These are phyloP conservation scores for Barnettozyma sp. DNA, from an alignment of 805 yeast genomes.

Conservation along the genomic window DNA sequence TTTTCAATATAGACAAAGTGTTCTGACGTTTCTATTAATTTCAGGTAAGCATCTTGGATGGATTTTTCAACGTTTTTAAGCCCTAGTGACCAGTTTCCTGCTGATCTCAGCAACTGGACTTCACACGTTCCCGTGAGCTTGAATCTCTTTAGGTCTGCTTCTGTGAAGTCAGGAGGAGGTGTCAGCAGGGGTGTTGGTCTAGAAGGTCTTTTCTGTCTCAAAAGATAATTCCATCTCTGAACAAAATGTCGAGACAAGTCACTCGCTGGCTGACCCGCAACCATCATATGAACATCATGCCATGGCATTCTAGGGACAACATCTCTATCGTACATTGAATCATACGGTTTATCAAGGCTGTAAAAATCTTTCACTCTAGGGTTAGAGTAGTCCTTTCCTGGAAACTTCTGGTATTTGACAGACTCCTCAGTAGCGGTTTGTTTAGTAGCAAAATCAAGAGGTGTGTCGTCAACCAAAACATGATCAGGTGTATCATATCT, in stretches of 20 bases:
- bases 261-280: constrained; percentile 90
- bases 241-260: constrained; percentile 92
- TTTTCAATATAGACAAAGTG: constrained; percentile 93
- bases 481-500: constrained; percentile 97
- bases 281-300: constrained; percentile 98
- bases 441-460: constrained; percentile 28
- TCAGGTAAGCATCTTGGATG: constrained; percentile 87
- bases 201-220: constrained; percentile 92
- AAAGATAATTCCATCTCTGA: constrained; percentile 92
- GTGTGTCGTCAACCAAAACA: constrained; percentile 70
- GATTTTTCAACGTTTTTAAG: constrained; percentile 78
- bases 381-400: constrained; percentile 96
- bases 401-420: constrained; percentile 55
- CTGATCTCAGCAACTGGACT: constrained; percentile 80
- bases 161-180: constrained; percentile 85
- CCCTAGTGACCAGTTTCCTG: constrained; percentile 92
- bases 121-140: constrained; percentile 81
- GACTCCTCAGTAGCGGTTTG: constrained; percentile 34
- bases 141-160: constrained; percentile 53
- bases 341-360: constrained; percentile 77
- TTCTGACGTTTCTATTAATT: constrained; percentile 83
- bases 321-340: constrained; percentile 83
- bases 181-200: constrained; percentile 85
- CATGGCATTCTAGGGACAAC: constrained; percentile 94
- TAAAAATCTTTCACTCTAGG: constrained; percentile 87